Evolutionary conservation across 1,284 basidiomycete species (phyloP).

Genomic region (Salmacisia buchloeana): DNA sequence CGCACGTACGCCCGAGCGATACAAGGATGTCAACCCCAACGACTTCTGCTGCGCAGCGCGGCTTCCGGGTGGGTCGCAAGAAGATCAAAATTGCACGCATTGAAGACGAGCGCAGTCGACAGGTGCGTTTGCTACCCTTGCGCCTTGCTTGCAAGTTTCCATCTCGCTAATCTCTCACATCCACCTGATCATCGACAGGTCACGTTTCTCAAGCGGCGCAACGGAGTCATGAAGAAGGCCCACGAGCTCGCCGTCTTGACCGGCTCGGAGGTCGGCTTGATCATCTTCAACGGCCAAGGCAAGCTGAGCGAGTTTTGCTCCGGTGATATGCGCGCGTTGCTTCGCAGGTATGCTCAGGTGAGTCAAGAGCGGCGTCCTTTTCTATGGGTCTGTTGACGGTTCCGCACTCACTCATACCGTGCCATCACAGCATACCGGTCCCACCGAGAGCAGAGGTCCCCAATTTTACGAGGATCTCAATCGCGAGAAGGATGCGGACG

Average conservation of each 20-base stretch:
- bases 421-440: background rate
- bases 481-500: background rate
- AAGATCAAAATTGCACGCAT: constrained; percentile 87
- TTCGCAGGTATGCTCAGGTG: constrained; percentile 35
- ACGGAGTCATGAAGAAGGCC: constrained; percentile 82
- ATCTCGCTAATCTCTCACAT: background rate
- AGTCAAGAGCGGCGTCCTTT: background rate
- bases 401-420: background rate
- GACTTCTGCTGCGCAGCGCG: constrained; percentile 21
- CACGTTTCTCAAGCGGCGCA: constrained; percentile 86
- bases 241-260: constrained; percentile 77
- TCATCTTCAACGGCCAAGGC: constrained; percentile 59
- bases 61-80: constrained; percentile 66
- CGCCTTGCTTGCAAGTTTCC: background rate
- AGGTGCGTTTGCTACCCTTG: background rate
- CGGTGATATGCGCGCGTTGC: constrained; percentile 35
- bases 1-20: constrained; percentile 12
- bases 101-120: constrained; percentile 76
- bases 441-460: background rate
- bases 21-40: constrained; percentile 15
- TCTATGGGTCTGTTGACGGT: constrained; percentile 10
- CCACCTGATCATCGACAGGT: constrained; percentile 56
- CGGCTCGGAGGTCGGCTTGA: constrained; percentile 65
- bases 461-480: constrained; percentile 1
- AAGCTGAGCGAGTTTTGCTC: constrained; percentile 45